Percentiles rank a stretch among this genome's conserved stretches.
These are phyloP conservation scores for Paulownia fortunei DNA, from an alignment of 257 asterid species.

Conservation along the genomic window DNA sequence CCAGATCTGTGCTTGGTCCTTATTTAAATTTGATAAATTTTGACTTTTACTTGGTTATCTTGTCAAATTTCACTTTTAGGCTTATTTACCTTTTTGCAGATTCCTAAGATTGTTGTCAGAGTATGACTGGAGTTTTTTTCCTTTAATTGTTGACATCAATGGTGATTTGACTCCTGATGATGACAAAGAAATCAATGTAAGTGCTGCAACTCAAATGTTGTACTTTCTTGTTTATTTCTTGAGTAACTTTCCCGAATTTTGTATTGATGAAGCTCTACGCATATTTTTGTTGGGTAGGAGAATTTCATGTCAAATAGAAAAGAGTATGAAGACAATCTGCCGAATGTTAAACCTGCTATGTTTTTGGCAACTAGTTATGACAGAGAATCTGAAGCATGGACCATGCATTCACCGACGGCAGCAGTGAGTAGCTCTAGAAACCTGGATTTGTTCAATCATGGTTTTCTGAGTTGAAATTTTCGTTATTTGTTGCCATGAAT, in stretches of 20 bases:
- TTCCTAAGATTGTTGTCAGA: conserved; percentile 80
- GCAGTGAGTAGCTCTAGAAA: conserved; percentile 57
- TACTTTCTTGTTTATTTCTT: not conserved
- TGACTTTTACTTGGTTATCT: conserved; percentile 8
- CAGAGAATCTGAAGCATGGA: conserved; percentile 89
- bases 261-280: conserved; percentile 25
- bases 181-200: conserved; percentile 76
- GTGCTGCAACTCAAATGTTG: conserved; percentile 28
- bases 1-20: conserved; percentile 4
- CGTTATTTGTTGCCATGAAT: conserved; percentile 5
- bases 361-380: conserved; percentile 86
- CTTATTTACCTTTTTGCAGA: conserved; percentile 52
- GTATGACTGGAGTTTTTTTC: conserved; percentile 89
- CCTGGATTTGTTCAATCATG: conserved; percentile 13
- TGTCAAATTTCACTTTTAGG: not conserved
- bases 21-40: not conserved
- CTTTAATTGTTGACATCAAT: conserved; percentile 84
- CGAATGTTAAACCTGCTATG: conserved; percentile 68
- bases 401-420: conserved; percentile 68
- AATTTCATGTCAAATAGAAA: conserved; percentile 69
- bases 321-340: conserved; percentile 52
- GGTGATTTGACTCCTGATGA: conserved; percentile 79
- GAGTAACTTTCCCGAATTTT: not conserved
- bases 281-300: conserved; percentile 53
- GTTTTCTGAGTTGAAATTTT: conserved; percentile 1